A percentile compares a stretch with the other conserved stretches of the same genome.
Conservation (phyloP, 2,329 filamentous ascomycete species). For the Cyanodermella asteris region DNA sequence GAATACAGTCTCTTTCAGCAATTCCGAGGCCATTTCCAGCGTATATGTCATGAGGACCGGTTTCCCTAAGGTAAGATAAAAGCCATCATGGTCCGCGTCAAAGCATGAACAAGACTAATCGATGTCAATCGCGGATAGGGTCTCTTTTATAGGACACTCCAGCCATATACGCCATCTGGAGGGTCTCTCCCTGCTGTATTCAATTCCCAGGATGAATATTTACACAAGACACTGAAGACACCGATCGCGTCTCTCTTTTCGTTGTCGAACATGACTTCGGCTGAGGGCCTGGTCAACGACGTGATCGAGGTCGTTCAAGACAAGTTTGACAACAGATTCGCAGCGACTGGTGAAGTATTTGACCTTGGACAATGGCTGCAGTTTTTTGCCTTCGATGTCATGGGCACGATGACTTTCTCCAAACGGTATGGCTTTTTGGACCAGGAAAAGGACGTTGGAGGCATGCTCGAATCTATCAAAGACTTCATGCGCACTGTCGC, state of each 20-base stretch:
- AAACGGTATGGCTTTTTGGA: constrained; percentile 13
- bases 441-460: constrained; percentile 10
- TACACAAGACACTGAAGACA: constrained; percentile 12
- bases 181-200: constrained; percentile 11
- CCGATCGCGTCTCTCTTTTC: constrained; percentile 12
- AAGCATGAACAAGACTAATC: constrained; percentile 1
- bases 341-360: constrained; percentile 1
- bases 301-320: constrained; percentile 7
- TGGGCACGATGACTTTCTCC: constrained; percentile 14
- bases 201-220: constrained; percentile 12
- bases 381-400: constrained; percentile 15
- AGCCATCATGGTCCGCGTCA: not conserved
- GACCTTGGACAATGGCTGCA: constrained; percentile 12
- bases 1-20: constrained; percentile 12
- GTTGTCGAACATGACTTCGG: constrained; percentile 7
- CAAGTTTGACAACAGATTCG: constrained; percentile 9
- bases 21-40: constrained; percentile 9
- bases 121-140: constrained; percentile 1
- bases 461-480: constrained; percentile 10
- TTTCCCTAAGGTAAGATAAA: constrained; percentile 5
- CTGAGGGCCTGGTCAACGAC: constrained; percentile 10
- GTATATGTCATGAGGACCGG: constrained; percentile 8
- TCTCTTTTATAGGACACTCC: constrained; percentile 12
- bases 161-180: constrained; percentile 9
- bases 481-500: constrained; percentile 9